Evolutionary conservation across 2,329 filamentous ascomycete species (phyloP).

Genomic region (Pseudogymnoascus sp.): DNA sequence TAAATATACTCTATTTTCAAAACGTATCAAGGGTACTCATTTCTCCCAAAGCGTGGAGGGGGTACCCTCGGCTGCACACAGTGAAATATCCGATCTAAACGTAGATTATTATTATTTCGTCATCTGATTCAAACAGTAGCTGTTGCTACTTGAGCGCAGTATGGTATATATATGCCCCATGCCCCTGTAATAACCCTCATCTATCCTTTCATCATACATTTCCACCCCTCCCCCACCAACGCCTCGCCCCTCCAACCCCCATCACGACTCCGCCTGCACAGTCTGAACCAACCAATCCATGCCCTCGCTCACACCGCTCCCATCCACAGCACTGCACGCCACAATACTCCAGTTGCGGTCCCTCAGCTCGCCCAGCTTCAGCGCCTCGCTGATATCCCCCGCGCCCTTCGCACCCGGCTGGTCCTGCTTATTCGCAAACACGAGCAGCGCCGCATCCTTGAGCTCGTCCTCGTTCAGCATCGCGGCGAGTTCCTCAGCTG

Average conservation of each 20-base stretch:
- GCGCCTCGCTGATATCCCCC: slow-evolving; percentile 89
- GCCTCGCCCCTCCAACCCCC: background rate
- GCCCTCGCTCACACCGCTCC: slow-evolving; percentile 87
- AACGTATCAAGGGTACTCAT: background rate
- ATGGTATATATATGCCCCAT: slow-evolving; percentile 8
- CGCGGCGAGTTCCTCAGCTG: slow-evolving; percentile 82
- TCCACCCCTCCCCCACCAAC: background rate
- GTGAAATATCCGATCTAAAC: background rate
- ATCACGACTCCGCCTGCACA: slow-evolving; percentile 43
- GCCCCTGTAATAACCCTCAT: background rate
- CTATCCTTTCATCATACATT: slow-evolving; percentile 6
- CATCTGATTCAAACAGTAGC: slow-evolving; percentile 1
- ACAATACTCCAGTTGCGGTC: slow-evolving; percentile 99
- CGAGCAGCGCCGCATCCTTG: slow-evolving; percentile 81
- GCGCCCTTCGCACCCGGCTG: slow-evolving; percentile 94
- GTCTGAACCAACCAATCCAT: slow-evolving; percentile 88
- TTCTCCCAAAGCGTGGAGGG: background rate
- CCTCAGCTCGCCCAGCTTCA: slow-evolving; percentile 82
- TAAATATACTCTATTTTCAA: background rate
- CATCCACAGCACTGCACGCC: slow-evolving; percentile 92
- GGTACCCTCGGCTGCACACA: background rate
- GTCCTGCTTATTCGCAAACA: slow-evolving; percentile 99
- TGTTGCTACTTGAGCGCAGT: slow-evolving; percentile 6
- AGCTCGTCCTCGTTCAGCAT: slow-evolving; percentile 98
- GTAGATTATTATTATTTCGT: slow-evolving; percentile 10